Base-by-base conservation (phyloP, 441 rosid species). In the Adansonia madagascariensis region DNA sequence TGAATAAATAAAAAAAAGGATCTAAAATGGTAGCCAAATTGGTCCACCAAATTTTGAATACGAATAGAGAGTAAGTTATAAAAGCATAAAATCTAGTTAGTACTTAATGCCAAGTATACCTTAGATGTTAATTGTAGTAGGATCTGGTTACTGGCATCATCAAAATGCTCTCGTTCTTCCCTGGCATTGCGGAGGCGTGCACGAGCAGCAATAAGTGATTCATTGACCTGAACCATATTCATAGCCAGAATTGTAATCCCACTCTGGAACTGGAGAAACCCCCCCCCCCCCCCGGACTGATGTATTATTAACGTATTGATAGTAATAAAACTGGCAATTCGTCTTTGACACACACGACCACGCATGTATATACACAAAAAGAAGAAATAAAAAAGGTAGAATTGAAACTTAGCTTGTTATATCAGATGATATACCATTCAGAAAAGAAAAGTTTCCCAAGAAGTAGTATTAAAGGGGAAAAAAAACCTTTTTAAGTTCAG, bases 151-250 rank as follows among this genome's bases (percentile, higher is more conserved):
- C 95, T 91, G 22, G 98, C 97, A 69, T 91, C 92, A 84, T 94
- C 98, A 70, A 92, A 96, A 62, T 96, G 94, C 56, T 92, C 95
- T 82, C 95, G 81, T 85, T 94, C 98, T 87, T 96, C 96, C 88
- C 80, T 87, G 7, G 95, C 94, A 86, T 96, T 89, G 63, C 64
- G 89, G 77, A 94, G 91, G 73, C 91, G 90, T 79, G 85, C 87
- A 71, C 90, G 87, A 46, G 93, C 80, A 56, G 87, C 75, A 8
- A 81, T 72, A 82, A 94, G 84, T 15, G 89, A 85, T 77, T 80
- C 80, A 80, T 87, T 89, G 74, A 92, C 95, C 98, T 95, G 81
- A 59, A 85, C 41, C 72, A 74, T 17, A 52, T 17, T 17, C 60
- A 50, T 43, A 77, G 17, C 56, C 69, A n/a, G 3, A 9, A 60